Evolutionary conservation across 192 early-diverging fungal genomes (phyloP), one percentile per base, ranked within the genome.

Genomic region (Coemansia reversa): DNA sequence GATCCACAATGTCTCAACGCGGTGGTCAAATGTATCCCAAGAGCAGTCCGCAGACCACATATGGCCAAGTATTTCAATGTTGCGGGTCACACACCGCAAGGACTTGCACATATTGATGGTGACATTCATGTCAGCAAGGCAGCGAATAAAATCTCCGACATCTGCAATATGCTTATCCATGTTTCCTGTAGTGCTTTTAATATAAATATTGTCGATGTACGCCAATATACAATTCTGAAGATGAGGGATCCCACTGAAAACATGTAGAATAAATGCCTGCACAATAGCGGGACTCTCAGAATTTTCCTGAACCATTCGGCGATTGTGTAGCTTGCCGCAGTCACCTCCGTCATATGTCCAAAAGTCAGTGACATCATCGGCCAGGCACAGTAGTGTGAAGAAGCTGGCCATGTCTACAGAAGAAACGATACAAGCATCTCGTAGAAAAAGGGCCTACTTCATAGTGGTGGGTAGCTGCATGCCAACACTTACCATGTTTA

Each of bases 191-290:
- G 35, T 66, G 14, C 24, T 32, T 51, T 70, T 70, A 4, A 76
- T n/a, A 18, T 76, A 76, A 7, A 76, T 54, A 24, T 76, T 76
- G 65, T 76, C 67, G 18, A 76, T 70, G 29, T 76, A 76, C 2
- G 60, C 30, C 12, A 70, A 47, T 0, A 70, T 14, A 11, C 65
- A 60, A 12, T 56, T 48, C 0, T 8, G 45, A 42, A 70, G 45
- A 0, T 25, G 1, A 19, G 39, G 25, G 0, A 59, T 42, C 0
- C 22, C 39, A 5, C 18, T 1, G 11, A 70, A 24, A 2, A 76
- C 25, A 22, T 61, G 58, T n/a, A 25, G 4, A 27, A 70, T 51
- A 27, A 59, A 59, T 9, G 58, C 58, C 25, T 59, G 58, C 24
- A 45, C 58, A 58, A 76, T 70, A n/a, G n/a, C n/a, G n/a, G n/a